phyloP scores from a whole-genome alignment of 345 rosid genomes.

The Camelina neglecta region DNA sequence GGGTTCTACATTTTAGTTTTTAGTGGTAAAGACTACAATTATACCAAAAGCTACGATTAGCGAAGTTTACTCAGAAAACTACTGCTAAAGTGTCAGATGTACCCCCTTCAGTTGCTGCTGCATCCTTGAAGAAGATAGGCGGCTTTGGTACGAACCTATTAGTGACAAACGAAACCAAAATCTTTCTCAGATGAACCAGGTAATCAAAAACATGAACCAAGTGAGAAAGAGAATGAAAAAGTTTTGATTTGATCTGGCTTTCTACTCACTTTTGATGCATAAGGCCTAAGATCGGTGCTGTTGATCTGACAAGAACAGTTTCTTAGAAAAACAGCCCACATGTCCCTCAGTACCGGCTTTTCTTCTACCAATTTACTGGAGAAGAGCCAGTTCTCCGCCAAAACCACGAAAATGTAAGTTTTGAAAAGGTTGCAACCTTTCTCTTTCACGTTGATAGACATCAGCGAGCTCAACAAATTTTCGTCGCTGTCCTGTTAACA shows the following conservation, averaged over 20 bases:
- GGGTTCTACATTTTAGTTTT: not conserved
- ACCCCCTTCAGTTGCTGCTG: conserved; percentile 35
- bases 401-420: conserved; percentile 62
- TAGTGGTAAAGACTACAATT: not conserved
- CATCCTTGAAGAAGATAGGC: conserved; percentile 62
- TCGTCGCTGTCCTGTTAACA: conserved; percentile 61
- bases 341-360: conserved; percentile 60
- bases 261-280: conserved; percentile 71
- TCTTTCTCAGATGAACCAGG: not conserved
- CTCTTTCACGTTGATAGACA: conserved; percentile 65
- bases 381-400: conserved; percentile 79
- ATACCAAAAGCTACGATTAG: conserved; percentile 21
- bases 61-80: not conserved
- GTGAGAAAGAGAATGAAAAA: not conserved
- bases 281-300: conserved; percentile 74
- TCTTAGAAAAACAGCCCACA: conserved; percentile 75
- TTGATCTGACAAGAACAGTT: conserved; percentile 75
- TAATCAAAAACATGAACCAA: not conserved
- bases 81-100: conserved; percentile 1
- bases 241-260: not conserved
- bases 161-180: conserved; percentile 7
- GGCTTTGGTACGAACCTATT: conserved; percentile 74
- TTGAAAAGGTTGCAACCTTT: conserved; percentile 66
- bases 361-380: conserved; percentile 49
- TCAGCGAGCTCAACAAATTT: conserved; percentile 58